Percentiles rank a stretch among this genome's conserved stretches.
phyloP scores from a whole-genome alignment of 768 basidiomycete genomes.

The Porpolomopsis calyptriformis region DNA sequence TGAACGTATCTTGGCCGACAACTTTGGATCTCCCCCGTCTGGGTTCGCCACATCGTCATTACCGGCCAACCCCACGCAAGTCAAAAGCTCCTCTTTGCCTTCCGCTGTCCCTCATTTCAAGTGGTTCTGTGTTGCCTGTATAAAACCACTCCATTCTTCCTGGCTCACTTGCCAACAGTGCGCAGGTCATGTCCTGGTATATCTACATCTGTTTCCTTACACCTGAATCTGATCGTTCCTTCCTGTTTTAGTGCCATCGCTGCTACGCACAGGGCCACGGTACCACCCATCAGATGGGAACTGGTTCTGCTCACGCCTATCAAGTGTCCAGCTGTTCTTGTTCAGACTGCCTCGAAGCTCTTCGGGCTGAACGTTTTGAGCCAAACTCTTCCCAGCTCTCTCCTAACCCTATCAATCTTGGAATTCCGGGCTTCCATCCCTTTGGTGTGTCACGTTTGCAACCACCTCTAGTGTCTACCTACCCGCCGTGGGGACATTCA shows the following conservation, averaged over 20 bases:
- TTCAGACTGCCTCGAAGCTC: background rate
- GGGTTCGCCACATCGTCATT: background rate
- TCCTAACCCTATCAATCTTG: too few relatives aligned
- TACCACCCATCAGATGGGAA: background rate
- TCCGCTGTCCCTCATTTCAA: too few relatives aligned
- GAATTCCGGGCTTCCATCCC: too few relatives aligned
- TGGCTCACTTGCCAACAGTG: background rate
- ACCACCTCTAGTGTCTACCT: too few relatives aligned
- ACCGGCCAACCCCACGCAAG: too few relatives aligned
- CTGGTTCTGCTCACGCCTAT: background rate
- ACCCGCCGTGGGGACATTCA: too few relatives aligned
- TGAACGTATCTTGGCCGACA: slow-evolving; percentile 31
- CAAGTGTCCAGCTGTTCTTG: background rate
- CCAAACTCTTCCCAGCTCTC: too few relatives aligned
- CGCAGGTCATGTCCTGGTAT: background rate
- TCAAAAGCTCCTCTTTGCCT: too few relatives aligned
- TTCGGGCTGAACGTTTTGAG: too few relatives aligned
- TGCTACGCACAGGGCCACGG: background rate
- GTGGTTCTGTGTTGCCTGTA: background rate
- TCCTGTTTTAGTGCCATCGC: background rate
- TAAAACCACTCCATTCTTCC: background rate
- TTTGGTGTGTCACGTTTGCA: too few relatives aligned
- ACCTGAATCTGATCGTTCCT: background rate
- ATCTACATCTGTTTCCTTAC: background rate
- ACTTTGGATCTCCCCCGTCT: slow-evolving; percentile 20